Evolutionary conservation across 805 yeast genomes (phyloP).

Genomic region (Suhomyces tanzawaensis): DNA sequence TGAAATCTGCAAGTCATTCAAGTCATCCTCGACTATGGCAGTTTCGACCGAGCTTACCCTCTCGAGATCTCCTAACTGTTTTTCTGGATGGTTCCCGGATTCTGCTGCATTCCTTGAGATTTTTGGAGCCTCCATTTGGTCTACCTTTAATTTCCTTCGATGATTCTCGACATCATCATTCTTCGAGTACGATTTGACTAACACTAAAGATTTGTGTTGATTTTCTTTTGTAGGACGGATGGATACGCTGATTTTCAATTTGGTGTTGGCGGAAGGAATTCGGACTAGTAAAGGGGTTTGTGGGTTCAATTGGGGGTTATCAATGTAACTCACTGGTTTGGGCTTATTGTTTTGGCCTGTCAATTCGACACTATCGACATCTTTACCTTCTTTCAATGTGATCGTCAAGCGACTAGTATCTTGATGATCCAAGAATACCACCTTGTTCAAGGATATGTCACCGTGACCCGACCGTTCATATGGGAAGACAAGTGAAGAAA

Average conservation of each 20-base stretch:
- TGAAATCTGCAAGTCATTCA: slow-evolving; percentile 17
- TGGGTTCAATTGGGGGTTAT: slow-evolving; percentile 6
- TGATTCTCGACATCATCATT: slow-evolving; percentile 11
- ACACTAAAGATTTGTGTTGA: slow-evolving; percentile 22
- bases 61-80: not conserved
- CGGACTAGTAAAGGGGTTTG: slow-evolving; percentile 31
- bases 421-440: slow-evolving; percentile 25
- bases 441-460: slow-evolving; percentile 18
- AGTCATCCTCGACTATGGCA: not conserved
- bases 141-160: slow-evolving; percentile 1
- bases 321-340: slow-evolving; percentile 25
- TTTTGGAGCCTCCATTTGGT: too few relatives aligned
- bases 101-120: too few relatives aligned
- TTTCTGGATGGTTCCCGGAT: not conserved
- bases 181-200: slow-evolving; percentile 29
- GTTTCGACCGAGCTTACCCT: not conserved
- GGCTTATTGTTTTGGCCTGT: slow-evolving; percentile 10
- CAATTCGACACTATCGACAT: slow-evolving; percentile 11
- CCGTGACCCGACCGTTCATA: slow-evolving; percentile 15
- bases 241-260: slow-evolving; percentile 29
- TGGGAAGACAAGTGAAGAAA: slow-evolving; percentile 27
- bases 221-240: slow-evolving; percentile 13
- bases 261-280: slow-evolving; percentile 20
- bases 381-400: slow-evolving; percentile 16
- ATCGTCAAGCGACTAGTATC: slow-evolving; percentile 23